These are phyloP conservation scores for Abortiporus biennis DNA, from an alignment of 1,284 basidiomycete species.

Conservation along the genomic window DNA sequence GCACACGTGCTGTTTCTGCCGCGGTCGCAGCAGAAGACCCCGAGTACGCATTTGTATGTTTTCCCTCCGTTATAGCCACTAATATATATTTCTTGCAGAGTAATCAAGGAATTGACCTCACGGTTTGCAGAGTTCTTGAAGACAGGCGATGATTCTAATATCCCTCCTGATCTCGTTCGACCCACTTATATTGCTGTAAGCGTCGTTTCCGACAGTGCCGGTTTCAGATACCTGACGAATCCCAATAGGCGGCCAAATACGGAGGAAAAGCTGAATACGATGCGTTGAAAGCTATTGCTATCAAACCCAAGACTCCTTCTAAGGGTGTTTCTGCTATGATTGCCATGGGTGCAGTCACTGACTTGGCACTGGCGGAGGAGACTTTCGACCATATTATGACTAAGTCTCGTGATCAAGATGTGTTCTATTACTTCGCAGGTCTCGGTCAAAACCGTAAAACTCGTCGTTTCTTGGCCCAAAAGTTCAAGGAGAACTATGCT, in stretches of 20 bases:
- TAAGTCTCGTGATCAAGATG: conserved; percentile 59
- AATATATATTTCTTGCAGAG: conserved; percentile 34
- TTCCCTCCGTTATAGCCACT: conserved; percentile 1
- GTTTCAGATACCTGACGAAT: not conserved
- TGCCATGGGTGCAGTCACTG: conserved; percentile 8
- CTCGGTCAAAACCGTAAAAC: conserved; percentile 34
- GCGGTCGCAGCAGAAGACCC: conserved; percentile 62
- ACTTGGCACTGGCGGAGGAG: conserved; percentile 15
- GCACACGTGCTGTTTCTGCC: conserved; percentile 70
- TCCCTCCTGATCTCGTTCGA: conserved; percentile 72
- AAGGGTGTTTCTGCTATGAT: conserved; percentile 63
- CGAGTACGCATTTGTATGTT: conserved; percentile 29
- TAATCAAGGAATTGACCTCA: conserved; percentile 65
- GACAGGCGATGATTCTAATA: conserved; percentile 72
- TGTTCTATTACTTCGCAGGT: conserved; percentile 47
- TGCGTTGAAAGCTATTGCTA: conserved; percentile 61
- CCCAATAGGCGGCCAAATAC: conserved; percentile 42
- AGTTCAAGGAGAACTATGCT: conserved; percentile 5
- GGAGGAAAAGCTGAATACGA: conserved; percentile 71
- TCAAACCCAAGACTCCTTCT: conserved; percentile 69
- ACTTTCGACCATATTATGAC: conserved; percentile 38
- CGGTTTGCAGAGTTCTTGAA: conserved; percentile 74
- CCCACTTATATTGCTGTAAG: conserved; percentile 46
- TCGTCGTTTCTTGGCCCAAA: not conserved
- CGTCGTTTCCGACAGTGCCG: conserved; percentile 13